phyloP scores from a whole-genome alignment of 768 basidiomycete genomes.

The Brasilioporus rufonigricans region DNA sequence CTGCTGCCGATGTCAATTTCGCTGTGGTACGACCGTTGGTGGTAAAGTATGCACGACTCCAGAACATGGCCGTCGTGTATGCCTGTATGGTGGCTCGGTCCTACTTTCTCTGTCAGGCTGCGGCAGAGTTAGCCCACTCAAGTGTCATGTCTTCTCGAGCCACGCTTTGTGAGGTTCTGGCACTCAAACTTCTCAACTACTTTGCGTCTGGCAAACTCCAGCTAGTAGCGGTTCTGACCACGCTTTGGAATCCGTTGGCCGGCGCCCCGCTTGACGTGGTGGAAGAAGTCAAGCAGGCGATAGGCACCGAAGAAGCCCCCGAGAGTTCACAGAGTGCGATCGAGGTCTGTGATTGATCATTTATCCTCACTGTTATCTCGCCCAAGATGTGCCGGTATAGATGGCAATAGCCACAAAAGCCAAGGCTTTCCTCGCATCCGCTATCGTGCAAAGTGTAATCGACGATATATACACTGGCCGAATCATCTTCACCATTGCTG shows the following conservation, averaged over 20 bases:
- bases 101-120: slow-evolving; percentile 71
- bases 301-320: slow-evolving; percentile 54
- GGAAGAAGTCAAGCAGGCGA: slow-evolving; percentile 56
- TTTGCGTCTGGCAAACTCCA: slow-evolving; percentile 77
- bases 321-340: slow-evolving; percentile 78
- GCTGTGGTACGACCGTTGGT: slow-evolving; percentile 76
- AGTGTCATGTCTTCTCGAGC: slow-evolving; percentile 71
- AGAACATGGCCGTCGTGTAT: slow-evolving; percentile 74
- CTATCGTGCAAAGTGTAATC: slow-evolving; percentile 83
- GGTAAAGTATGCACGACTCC: slow-evolving; percentile 71
- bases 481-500: slow-evolving; percentile 61
- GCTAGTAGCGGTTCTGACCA: slow-evolving; percentile 73
- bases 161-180: slow-evolving; percentile 82
- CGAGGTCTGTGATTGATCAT: slow-evolving; percentile 56
- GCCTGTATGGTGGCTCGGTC: slow-evolving; percentile 75
- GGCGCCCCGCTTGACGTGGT: slow-evolving; percentile 69
- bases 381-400: slow-evolving; percentile 36
- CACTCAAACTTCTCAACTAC: slow-evolving; percentile 77
- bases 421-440: slow-evolving; percentile 79
- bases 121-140: slow-evolving; percentile 73
- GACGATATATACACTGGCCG: slow-evolving; percentile 85
- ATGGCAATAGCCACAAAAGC: slow-evolving; percentile 86
- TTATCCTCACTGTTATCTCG: neutral
- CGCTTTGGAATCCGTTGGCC: slow-evolving; percentile 80
- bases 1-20: slow-evolving; percentile 81